Evolutionary conservation across 2,329 filamentous ascomycete species (phyloP), one percentile per base, ranked within the genome.

Genomic region (Lecanicillium sp.): DNA sequence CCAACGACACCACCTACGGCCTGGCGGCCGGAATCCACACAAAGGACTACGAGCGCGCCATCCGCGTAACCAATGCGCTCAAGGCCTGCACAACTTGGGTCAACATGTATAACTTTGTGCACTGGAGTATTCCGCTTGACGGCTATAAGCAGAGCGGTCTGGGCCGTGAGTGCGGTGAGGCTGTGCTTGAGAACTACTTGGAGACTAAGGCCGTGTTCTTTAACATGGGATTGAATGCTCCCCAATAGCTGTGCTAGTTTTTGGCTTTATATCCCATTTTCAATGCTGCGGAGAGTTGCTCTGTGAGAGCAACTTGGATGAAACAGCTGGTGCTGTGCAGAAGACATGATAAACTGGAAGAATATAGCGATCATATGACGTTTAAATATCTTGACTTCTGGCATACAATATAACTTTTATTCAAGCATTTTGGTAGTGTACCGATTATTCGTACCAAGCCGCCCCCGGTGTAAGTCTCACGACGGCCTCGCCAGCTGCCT

Each of bases 1-100:
- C 69, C 4, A 74, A 74, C 48, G 62, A 72, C 47, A 65, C 63
- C 2, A 65, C 58, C 2, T 74, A 74, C 46, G 71, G 71, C 12
- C 36, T 46, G 20, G 39, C 29, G 5, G 35, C 38, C 10, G 41
- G 40, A 6, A 25, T 46, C 10, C 35, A 35, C 36, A 44, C 44
- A 9, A 37, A 40, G n/a, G 28, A 46, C 30, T 36, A 35, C n/a
- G 41, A 39, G 25, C 15, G 41, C 20, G 22, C 39, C 13, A 19
- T 42, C 14, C 33, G 44, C 8, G 30, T 46, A 15, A 37, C 37
- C n/a, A 42, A 41, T 10, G 20, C 27, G 9, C 31, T 46, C 9
- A 30, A 44, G 14, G 41, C 38, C 12, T 38, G 44, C n/a, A 46
- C 35, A 11, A 30, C 37, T 1, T 39, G 44, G 20, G 36, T 39